These are phyloP conservation scores for Monascus purpureus DNA, from an alignment of 495 filamentous ascomycete species.

Conservation along the genomic window DNA sequence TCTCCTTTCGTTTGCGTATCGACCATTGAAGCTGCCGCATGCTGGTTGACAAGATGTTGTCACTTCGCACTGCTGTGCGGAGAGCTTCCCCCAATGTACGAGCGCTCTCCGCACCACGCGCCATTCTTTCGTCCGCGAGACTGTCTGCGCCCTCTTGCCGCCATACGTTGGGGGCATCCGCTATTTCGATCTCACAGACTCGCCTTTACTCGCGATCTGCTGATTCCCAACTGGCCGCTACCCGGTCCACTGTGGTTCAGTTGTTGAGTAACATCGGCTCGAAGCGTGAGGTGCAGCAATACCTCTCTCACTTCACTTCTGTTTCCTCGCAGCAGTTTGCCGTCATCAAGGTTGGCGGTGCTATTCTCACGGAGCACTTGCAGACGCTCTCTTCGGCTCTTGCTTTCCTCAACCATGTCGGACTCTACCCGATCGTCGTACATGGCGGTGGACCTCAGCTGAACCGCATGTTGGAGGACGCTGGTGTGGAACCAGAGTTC, in stretches of 20 bases:
- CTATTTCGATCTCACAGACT: conserved; percentile 16
- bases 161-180: conserved; percentile 13
- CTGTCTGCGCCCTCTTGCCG: conserved; percentile 13
- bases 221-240: conserved; percentile 40
- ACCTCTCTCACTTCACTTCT: conserved; percentile 93
- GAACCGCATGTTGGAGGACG: conserved; percentile 81
- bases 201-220: conserved; percentile 34
- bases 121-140: conserved; percentile 19
- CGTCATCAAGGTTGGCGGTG: conserved; percentile 96
- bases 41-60: conserved; percentile 34
- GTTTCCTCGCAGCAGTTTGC: conserved; percentile 97
- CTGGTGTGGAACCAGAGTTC: conserved; percentile 89
- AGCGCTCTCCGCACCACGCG: conserved; percentile 32
- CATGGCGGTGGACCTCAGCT: conserved; percentile 94
- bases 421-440: conserved; percentile 89
- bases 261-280: conserved; percentile 92
- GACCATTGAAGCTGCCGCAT: conserved; percentile 35
- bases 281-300: conserved; percentile 95
- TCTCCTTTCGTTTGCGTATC: conserved; percentile 3
- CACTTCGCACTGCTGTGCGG: conserved; percentile 37
- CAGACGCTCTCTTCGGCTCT: conserved; percentile 78
- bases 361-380: conserved; percentile 91
- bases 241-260: conserved; percentile 83
- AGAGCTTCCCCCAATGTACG: conserved; percentile 33
- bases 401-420: conserved; percentile 89